A percentile compares a stretch with the other conserved stretches of the same genome.
Conservation (phyloP, 1,284 basidiomycete species). For the Megacollybia platyphylla region DNA sequence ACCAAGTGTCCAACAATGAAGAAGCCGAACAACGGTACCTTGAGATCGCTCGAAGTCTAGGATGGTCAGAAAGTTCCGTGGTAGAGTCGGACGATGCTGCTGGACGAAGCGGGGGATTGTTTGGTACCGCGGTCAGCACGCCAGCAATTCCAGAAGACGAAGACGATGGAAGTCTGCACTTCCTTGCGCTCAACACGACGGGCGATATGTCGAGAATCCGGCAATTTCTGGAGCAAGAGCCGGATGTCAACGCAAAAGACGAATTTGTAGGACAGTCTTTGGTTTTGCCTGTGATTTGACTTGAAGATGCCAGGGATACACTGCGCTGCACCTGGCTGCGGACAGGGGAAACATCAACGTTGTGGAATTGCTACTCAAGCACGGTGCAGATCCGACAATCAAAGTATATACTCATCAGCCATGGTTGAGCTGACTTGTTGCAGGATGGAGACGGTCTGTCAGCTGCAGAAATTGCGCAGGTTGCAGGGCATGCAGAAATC, state of each 20-base stretch:
- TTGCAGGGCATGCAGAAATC: conserved; percentile 56
- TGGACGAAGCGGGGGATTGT: conserved; percentile 22
- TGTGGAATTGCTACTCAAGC: conserved; percentile 47
- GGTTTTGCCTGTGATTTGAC: background rate
- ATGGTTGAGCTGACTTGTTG: background rate
- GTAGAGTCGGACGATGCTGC: conserved; percentile 15
- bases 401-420: conserved; percentile 28
- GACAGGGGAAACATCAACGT: conserved; percentile 60
- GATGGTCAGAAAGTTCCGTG: conserved; percentile 42
- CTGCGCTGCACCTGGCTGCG: conserved; percentile 73
- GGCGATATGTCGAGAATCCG: conserved; percentile 37
- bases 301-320: conserved; percentile 55
- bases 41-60: conserved; percentile 52
- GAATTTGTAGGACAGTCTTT: conserved; percentile 44
- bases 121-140: conserved; percentile 55
- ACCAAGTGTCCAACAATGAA: conserved; percentile 28
- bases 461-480: conserved; percentile 49
- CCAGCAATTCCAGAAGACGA: conserved; percentile 29
- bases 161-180: conserved; percentile 41
- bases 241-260: conserved; percentile 26
- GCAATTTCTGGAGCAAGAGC: conserved; percentile 27
- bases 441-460: conserved; percentile 67
- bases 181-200: conserved; percentile 36
- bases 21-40: conserved; percentile 56
- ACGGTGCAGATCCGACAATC: conserved; percentile 52